A percentile compares a stretch with the other conserved stretches of the same genome.
phyloP scores from a whole-genome alignment of 345 rosid species.

The Eucalyptus tenuipes region DNA sequence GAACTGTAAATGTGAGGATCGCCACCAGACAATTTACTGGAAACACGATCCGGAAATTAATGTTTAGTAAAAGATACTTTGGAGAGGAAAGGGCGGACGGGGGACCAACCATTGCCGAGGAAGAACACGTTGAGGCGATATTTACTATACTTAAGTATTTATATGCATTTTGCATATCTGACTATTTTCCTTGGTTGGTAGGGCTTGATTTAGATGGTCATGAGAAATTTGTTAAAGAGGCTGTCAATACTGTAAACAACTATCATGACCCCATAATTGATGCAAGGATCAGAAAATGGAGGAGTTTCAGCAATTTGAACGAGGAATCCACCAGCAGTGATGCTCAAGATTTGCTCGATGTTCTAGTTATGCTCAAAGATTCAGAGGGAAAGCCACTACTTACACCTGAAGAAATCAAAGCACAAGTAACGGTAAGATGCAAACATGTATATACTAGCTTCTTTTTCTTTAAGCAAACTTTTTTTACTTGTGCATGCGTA shows the following conservation, averaged over 20 bases:
- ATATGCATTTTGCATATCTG: background rate
- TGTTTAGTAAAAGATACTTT: background rate
- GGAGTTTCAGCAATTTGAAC: background rate
- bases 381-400: background rate
- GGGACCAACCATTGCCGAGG: background rate
- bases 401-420: background rate
- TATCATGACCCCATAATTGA: conserved; percentile 39
- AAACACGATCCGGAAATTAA: background rate
- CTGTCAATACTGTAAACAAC: conserved; percentile 8
- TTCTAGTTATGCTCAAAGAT: conserved; percentile 5
- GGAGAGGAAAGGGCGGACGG: background rate
- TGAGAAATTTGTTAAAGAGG: background rate
- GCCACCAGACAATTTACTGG: background rate
- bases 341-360: conserved; percentile 31
- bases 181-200: background rate
- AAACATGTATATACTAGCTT: background rate
- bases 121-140: background rate
- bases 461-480: background rate
- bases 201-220: background rate
- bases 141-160: background rate
- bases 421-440: background rate
- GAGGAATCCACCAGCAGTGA: background rate
- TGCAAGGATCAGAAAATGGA: conserved; percentile 25
- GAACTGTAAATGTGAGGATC: background rate
- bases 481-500: background rate